These are phyloP conservation scores for Periglandula ipomoeae DNA, from an alignment of 2,329 filamentous ascomycete species.

Conservation along the genomic window DNA sequence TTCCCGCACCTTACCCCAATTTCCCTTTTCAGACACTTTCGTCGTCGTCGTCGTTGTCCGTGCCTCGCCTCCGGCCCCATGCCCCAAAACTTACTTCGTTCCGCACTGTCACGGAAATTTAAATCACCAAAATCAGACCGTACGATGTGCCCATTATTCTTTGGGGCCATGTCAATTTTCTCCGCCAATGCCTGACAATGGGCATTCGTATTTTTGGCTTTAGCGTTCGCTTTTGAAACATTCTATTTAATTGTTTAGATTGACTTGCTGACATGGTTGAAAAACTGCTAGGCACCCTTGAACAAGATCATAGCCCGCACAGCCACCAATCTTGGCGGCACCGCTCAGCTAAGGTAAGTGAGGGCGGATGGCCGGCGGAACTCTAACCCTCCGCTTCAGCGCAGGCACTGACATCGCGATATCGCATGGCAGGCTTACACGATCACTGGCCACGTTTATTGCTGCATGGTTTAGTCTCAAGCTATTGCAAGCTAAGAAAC, in stretches of 20 bases:
- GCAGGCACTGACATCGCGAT: neutral
- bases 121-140: no score
- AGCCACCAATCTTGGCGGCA: conserved; percentile 15
- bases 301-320: conserved; percentile 19
- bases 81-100: neutral
- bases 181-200: no score
- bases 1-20: neutral
- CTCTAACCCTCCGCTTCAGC: neutral
- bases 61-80: no score
- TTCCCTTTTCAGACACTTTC: neutral
- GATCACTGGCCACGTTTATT: conserved; percentile 50
- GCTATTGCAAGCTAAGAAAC: conserved; percentile 46
- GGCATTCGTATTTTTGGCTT: neutral
- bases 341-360: conserved; percentile 19
- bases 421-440: conserved; percentile 34
- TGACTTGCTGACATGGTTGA: conserved; percentile 10
- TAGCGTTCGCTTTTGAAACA: neutral
- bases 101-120: neutral
- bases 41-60: neutral
- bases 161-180: no score
- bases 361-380: neutral
- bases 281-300: conserved; percentile 18
- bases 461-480: conserved; percentile 48
- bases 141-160: no score
- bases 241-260: neutral